Evolutionary conservation across 306 rosid species (phyloP).

Genomic region (Cucurbita pepo): DNA sequence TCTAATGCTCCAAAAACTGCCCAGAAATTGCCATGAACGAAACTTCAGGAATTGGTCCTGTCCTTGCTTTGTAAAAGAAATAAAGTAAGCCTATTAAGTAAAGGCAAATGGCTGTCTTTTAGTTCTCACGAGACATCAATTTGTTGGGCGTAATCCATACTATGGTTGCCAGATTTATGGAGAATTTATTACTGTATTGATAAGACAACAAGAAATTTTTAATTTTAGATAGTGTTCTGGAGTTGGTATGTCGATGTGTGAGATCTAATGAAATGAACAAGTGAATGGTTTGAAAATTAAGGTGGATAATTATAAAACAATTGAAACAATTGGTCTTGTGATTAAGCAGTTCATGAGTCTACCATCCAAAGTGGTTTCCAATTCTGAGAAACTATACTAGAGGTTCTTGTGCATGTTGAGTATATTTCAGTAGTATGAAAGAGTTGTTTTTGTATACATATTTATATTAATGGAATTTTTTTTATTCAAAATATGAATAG

Average conservation of each 20-base stretch:
- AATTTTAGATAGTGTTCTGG: neutral
- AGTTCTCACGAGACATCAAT: neutral
- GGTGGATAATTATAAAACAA: neutral
- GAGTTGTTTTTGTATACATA: neutral
- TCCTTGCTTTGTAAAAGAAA: neutral
- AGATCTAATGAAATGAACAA: neutral
- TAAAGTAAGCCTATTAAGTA: neutral
- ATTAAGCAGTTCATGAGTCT: neutral
- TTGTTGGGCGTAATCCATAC: neutral
- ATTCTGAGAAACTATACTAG: neutral
- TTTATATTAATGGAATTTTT: neutral
- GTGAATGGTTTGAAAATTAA: neutral
- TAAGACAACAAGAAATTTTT: neutral
- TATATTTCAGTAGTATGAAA: neutral
- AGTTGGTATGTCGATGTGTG: neutral
- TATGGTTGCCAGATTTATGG: neutral
- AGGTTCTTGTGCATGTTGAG: neutral
- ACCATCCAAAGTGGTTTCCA: neutral
- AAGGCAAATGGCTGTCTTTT: neutral
- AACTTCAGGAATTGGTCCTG: neutral
- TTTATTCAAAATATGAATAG: neutral
- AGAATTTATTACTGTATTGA: neutral
- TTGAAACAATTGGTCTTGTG: neutral
- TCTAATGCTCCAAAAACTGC: neutral
- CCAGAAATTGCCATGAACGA: neutral